A percentile compares a stretch with the other conserved stretches of the same genome.
Evolutionary conservation across 2,329 filamentous ascomycete genomes (phyloP).

Genomic region (Colletotrichum musae): DNA sequence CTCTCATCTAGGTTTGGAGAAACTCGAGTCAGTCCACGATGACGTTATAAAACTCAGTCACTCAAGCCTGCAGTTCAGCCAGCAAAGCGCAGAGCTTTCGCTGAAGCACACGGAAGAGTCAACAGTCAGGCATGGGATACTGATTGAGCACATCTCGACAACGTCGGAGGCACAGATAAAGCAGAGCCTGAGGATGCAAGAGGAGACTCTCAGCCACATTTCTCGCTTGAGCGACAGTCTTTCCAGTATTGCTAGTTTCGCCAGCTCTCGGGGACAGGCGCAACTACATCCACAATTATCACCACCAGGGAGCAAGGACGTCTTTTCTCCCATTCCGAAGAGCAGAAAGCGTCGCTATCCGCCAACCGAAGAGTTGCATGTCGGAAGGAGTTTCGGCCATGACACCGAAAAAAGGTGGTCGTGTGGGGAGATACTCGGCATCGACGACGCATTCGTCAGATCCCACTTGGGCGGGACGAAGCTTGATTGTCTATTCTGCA

Average conservation of each 20-base stretch:
- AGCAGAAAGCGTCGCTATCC: not conserved
- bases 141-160: not conserved
- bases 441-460: not conserved
- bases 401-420: not conserved
- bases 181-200: not conserved
- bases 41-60: not conserved
- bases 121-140: no score
- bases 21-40: not conserved
- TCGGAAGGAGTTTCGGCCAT: no score
- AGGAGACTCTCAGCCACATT: conserved; percentile 1
- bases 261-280: not conserved
- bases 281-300: no score
- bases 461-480: not conserved
- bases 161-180: not conserved
- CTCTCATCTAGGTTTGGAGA: not conserved
- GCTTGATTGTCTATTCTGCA: not conserved
- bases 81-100: not conserved
- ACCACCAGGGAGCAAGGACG: not conserved
- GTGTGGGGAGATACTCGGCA: not conserved
- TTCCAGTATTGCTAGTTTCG: not conserved
- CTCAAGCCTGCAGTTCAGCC: not conserved
- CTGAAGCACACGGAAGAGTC: not conserved
- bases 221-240: conserved; percentile 10
- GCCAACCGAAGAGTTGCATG: not conserved
- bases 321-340: not conserved